Base-by-base conservation (phyloP, 148 eudicot species). In the Camellia lanceoleosa region DNA sequence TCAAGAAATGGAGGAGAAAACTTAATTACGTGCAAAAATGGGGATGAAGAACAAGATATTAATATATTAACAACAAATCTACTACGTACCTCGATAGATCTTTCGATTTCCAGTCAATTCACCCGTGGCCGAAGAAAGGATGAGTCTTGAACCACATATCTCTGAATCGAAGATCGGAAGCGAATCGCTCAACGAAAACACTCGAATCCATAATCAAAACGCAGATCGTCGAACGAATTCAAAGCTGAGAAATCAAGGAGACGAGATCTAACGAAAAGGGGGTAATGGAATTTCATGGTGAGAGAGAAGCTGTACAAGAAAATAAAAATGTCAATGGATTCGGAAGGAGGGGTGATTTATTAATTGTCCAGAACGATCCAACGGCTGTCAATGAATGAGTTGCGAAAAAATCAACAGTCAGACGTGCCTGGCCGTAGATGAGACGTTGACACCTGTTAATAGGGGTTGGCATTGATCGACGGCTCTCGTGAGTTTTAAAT, bases 201-300 rank as follows among this genome's bases (percentile, higher is more conserved):
- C 75, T 49, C 63, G 67, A 81, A 71, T 42, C 81, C 81, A 75
- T 86, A 11, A 19, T 74, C 86, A 52, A 76, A 74, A 16, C 41
- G 76, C 76, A 86, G 85, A 84, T 81, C 86, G 74, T 54, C 54
- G 42, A 68, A 16, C 84, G 83, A 84, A 5, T 7, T 71, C 76
- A 54, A 76, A 5, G 2, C 18, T 11, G 38, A 30, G 38, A 14
- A 75, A 72, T 16, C 8, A 44, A 47, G 49, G 18, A 46, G 3
- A 59, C 4, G 38, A 69, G 88, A 86, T 79, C 76, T 79, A 67
- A 6, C 14, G 55, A 67, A 54, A 43, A 38, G 1, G 14, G 46
- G 11, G 44, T 2, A 13, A 38, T 0, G 64, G 14, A 13, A 13
- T 8, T 5, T 2, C 46, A 46, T 6, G 11, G 15, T 20, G 14